Evolutionary conservation across 169 alveolate species (phyloP).

Genomic region (Plasmodium adleri): DNA sequence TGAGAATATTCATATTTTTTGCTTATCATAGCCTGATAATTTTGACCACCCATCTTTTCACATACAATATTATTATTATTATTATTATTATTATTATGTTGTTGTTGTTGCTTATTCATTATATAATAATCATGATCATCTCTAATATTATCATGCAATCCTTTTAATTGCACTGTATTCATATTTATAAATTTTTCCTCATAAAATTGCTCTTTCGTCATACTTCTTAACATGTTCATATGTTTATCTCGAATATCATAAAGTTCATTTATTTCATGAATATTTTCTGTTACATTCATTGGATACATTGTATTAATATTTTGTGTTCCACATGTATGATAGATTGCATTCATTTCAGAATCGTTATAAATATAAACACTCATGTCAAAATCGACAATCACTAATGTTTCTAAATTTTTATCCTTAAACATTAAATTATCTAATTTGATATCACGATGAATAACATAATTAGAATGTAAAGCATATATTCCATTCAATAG

Average conservation of each 20-base stretch:
- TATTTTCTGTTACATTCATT: background rate
- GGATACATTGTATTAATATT: background rate
- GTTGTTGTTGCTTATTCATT: too few relatives aligned
- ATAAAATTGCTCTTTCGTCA: conserved; percentile 7
- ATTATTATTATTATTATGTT: too few relatives aligned
- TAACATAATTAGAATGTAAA: conserved; percentile 39
- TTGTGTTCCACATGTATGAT: background rate
- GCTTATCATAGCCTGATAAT: too few relatives aligned
- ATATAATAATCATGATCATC: too few relatives aligned
- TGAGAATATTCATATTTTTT: too few relatives aligned
- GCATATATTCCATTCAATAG: conserved; percentile 54
- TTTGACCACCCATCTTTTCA: too few relatives aligned
- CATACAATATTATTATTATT: too few relatives aligned
- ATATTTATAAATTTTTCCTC: conserved; percentile 14
- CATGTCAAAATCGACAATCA: conserved; percentile 72
- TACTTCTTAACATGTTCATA: background rate
- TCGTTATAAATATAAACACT: conserved; percentile 46
- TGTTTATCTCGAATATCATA: too few relatives aligned
- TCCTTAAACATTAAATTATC: conserved; percentile 73
- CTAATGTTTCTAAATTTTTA: conserved; percentile 35
- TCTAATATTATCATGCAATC: too few relatives aligned
- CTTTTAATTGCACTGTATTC: background rate
- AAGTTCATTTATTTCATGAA: background rate
- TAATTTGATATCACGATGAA: conserved; percentile 68
- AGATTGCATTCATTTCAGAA: background rate